Base-by-base conservation (phyloP, 352 stramenopile species). In the Phytopythium cucurbitacearum region DNA sequence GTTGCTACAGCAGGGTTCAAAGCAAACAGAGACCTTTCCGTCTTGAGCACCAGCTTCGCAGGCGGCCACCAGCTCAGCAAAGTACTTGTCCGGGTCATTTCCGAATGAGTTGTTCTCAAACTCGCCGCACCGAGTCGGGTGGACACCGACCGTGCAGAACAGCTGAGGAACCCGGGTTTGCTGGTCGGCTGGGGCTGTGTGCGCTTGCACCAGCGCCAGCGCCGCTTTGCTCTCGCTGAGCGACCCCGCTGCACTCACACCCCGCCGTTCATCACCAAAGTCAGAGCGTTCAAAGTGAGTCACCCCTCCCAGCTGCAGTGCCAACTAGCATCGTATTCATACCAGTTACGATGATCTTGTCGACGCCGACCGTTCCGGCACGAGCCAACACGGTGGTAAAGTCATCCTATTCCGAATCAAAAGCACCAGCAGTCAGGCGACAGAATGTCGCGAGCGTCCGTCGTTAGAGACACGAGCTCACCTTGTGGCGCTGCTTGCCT, bases 41-140 rank as follows among this genome's bases (percentile, higher is more conserved):
- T 85, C 72, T 28, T 57, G 16, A 54, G 69, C 67, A 34, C 85
- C 82, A 39, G 87, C 65, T 33, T 85, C 59, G 53, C 75, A 86
- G 16, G 89, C 15, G 15, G 74, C 64, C 39, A 85, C 35, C 8
- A 95, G 69, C 32, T 77, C 59, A 8, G 56, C 57, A 58, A 89
- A 91, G 57, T 94, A 89, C 36, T 54, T 50, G 9, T 92, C 71
- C 0, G 85, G 65, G 42, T 79, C 65, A 5, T 74, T 67, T 10
- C 76, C 77, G 10, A 76, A 34, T 1, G 62, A 64, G 53, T 76
- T 81, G 8, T 67, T 33, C 5, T 76, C 69, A 51, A 98, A 97
- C 69, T 98, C 95, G 15, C 65, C 68, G 64, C 88, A 97, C 46
- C 95, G 85, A 21, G 93, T 98, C 5, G 95, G 95, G 68, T 99